Conservation (phyloP, 176 grass and related monocot genomes). For the Avena atlantica region DNA sequence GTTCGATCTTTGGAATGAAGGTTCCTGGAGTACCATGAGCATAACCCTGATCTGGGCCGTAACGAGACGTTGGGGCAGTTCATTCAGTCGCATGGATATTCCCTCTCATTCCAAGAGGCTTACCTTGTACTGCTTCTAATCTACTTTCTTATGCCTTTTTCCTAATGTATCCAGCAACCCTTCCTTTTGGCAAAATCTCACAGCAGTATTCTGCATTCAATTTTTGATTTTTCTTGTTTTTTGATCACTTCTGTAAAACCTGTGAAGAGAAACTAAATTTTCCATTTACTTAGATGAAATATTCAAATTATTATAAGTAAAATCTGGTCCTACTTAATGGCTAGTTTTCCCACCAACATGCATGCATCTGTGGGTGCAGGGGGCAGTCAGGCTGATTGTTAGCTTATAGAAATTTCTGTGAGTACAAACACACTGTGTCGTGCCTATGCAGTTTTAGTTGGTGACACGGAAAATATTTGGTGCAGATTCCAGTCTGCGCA, state of each 20-base stretch:
- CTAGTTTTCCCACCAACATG: too few species aligned
- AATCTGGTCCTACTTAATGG: too few species aligned
- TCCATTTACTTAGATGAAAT: too few species aligned
- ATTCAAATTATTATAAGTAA: too few species aligned
- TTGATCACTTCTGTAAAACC: neutral
- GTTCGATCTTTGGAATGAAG: neutral
- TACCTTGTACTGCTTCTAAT: too few species aligned
- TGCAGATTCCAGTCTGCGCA: neutral
- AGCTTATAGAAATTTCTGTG: too few species aligned
- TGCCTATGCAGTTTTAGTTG: slow-evolving; percentile 2
- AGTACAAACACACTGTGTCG: too few species aligned
- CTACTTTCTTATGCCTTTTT: neutral
- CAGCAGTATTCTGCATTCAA: neutral
- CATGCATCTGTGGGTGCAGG: too few species aligned
- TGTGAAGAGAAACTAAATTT: neutral
- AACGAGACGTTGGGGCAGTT: neutral
- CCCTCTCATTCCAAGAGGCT: too few species aligned
- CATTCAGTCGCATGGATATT: too few species aligned
- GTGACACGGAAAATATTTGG: neutral
- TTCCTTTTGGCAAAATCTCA: neutral
- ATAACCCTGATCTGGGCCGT: slow-evolving; percentile 7
- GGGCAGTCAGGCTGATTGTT: too few species aligned
- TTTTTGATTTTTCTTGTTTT: neutral
- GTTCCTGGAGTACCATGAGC: slow-evolving; percentile 4
- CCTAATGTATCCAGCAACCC: neutral